Base-by-base conservation (phyloP, 805 yeast species). In the Kuraishia ogatae region DNA sequence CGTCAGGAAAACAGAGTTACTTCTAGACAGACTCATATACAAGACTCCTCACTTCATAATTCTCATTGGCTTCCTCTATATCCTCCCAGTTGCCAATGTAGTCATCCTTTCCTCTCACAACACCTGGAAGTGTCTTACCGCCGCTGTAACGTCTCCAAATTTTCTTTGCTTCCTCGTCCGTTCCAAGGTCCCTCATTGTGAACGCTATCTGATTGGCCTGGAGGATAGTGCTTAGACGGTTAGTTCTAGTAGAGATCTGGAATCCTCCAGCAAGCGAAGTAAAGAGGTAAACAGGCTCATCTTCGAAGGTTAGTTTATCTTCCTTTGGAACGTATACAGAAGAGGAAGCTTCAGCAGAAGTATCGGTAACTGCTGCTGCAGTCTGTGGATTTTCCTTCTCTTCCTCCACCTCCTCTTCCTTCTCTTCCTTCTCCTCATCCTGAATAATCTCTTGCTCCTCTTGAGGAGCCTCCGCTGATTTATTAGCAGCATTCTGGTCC, bases 251-350 rank as follows among this genome's bases (percentile, higher is more conserved):
- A 59, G 84, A 81, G 68, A 92, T 82, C 66, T 86, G 87, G 78
- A 83, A 84, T 1, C 94, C 96, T 26, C 96, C 96, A 0, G 96
- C 93, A 50, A 90, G 74, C 0, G 97, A 92, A 0, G 97, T 91
- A 71, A 77, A 90, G 24, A 91, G 67, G 67, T 82, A 89, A 22
- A 90, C 84, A 1, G 94, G 92, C 59, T 79, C 81, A 55, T 74
- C 72, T 57, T 73, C 76, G 58, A 69, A 71, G 2, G 69, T 60
- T 69, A 71, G 62, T 54, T 69, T 70, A 2, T 56, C 39, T 6
- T 59, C 63, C 53, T 67, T 67, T 20, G 74, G 69, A 54, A 71
- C 73, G 59, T 55, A 68, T 2, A 63, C 69, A n/a, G 63, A 65
- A 11, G 56, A 47, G 29, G 49, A 57, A 15, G 49, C 22, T 24